Percentiles rank a stretch among this genome's conserved stretches.
Conservation (phyloP, 345 rosid genomes). For the Tarenaya hassleriana region DNA sequence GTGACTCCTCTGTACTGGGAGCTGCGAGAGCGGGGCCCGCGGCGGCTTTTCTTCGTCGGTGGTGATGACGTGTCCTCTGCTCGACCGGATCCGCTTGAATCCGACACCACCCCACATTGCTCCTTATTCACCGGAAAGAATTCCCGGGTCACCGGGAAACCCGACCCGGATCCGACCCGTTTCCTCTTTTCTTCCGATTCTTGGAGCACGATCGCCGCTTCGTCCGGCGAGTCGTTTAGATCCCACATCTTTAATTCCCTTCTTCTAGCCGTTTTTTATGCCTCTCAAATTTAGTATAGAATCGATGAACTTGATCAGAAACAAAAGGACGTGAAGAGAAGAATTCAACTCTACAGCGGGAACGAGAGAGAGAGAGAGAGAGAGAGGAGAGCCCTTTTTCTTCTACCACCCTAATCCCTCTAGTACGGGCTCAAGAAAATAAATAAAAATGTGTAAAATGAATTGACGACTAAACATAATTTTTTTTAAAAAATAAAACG, state of each 20-base stretch:
- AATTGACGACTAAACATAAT: no score
- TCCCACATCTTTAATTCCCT: constrained; percentile 51
- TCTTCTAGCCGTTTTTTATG: no score
- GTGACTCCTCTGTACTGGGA: constrained; percentile 98
- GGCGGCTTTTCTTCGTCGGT: constrained; percentile 79
- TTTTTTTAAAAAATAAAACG: no score
- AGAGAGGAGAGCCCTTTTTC: not conserved
- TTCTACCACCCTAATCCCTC: no score
- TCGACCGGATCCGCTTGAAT: constrained; percentile 34
- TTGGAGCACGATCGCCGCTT: not conserved
- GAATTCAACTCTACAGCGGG: no score
- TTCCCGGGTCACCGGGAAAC: constrained; percentile 58
- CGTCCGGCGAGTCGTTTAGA: constrained; percentile 67
- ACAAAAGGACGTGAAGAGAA: not conserved
- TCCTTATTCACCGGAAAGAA: constrained; percentile 59
- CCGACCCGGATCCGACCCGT: constrained; percentile 53
- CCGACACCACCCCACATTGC: constrained; percentile 63
- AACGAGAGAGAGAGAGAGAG: not conserved
- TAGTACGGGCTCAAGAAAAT: no score
- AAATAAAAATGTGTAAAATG: no score
- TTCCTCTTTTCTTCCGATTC: constrained; percentile 46
- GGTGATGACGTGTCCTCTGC: constrained; percentile 30
- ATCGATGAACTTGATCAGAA: not conserved
- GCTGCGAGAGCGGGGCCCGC: constrained; percentile 95
- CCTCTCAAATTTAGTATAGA: not conserved